Evolutionary conservation across 106 monocot genomes (phyloP).

Genomic region (Allium sativum): DNA sequence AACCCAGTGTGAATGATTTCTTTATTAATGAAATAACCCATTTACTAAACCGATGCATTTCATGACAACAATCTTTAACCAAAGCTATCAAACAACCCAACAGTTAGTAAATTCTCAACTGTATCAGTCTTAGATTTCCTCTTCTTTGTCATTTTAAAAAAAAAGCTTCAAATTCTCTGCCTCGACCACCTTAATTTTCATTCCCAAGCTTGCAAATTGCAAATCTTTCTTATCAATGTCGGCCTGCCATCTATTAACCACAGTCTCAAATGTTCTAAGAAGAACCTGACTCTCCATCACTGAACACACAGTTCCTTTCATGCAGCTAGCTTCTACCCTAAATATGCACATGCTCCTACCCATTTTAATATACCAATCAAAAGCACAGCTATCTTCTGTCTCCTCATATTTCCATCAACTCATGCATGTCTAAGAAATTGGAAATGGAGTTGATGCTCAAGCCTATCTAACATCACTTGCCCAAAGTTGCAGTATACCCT

Average conservation of each 20-base stretch:
- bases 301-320: too few relatives aligned
- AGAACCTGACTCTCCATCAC: conserved; percentile 85
- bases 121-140: conserved; percentile 15
- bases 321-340: too few relatives aligned
- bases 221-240: conserved; percentile 73
- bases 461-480: too few relatives aligned
- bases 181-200: conserved; percentile 25
- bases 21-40: conserved; percentile 40
- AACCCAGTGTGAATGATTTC: conserved; percentile 32
- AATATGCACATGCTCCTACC: too few relatives aligned
- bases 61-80: conserved; percentile 51
- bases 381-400: too few relatives aligned
- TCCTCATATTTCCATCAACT: too few relatives aligned
- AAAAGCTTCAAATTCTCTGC: conserved; percentile 21
- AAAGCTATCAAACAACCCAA: conserved; percentile 59
- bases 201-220: conserved; percentile 32
- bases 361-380: too few relatives aligned
- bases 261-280: conserved; percentile 56
- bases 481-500: too few relatives aligned
- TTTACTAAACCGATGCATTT: conserved; percentile 45
- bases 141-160: conserved; percentile 28
- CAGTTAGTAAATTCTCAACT: conserved; percentile 38
- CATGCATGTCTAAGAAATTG: too few relatives aligned
- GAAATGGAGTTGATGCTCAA: too few relatives aligned
- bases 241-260: conserved; percentile 59